These are phyloP conservation scores for Penicillium sp. DNA, from an alignment of 2,329 filamentous ascomycete genomes.

Conservation along the genomic window DNA sequence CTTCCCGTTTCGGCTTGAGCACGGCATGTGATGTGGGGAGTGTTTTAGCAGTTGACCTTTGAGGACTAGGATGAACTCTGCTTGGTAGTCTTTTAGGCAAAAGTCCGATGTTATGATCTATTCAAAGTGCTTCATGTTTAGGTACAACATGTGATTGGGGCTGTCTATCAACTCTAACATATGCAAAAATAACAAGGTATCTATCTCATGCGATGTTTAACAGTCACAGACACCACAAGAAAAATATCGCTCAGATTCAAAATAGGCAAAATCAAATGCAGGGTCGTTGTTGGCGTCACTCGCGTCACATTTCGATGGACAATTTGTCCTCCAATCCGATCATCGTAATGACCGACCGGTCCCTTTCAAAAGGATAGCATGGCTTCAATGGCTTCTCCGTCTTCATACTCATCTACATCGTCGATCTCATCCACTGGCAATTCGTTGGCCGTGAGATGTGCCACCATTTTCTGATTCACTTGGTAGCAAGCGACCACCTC, in stretches of 20 bases:
- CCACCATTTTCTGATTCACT: slow-evolving; percentile 34
- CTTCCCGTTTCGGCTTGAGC: background rate
- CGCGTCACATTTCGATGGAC: slow-evolving; percentile 28
- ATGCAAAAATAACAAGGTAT: background rate
- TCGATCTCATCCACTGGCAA: slow-evolving; percentile 14
- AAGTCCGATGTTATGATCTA: background rate
- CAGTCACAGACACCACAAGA: background rate
- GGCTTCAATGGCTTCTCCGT: slow-evolving; percentile 32
- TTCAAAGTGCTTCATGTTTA: background rate
- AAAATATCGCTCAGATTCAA: slow-evolving; percentile 1
- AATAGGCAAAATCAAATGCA: slow-evolving; percentile 16
- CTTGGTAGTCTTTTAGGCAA: background rate
- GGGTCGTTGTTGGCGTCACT: background rate
- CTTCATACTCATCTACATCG: slow-evolving; percentile 29
- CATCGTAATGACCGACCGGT: slow-evolving; percentile 18
- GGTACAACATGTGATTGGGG: background rate
- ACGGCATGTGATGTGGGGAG: slow-evolving; percentile 6
- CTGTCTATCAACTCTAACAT: background rate
- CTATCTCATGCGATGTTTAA: background rate
- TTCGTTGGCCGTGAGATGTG: slow-evolving; percentile 28
- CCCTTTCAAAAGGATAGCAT: slow-evolving; percentile 22
- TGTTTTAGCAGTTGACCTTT: background rate
- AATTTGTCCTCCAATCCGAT: slow-evolving; percentile 23
- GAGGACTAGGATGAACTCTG: background rate
- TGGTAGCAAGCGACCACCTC: slow-evolving; percentile 32